Evolutionary conservation across 805 yeast species (phyloP).

Genomic region (Cyberlindnera galapagoensis): DNA sequence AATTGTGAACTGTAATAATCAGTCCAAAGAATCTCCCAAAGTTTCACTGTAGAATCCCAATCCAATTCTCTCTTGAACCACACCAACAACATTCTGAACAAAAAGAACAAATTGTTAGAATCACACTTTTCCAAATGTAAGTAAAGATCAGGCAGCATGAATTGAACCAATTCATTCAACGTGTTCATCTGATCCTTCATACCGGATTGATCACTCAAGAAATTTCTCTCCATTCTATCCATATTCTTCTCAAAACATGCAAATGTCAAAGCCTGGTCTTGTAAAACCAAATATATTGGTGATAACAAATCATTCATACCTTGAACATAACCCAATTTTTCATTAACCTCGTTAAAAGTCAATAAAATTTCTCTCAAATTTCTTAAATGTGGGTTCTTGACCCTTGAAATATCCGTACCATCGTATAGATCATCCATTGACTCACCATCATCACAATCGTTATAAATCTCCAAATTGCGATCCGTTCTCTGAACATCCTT

Average conservation of each 20-base stretch:
- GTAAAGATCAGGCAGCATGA: constrained; percentile 82
- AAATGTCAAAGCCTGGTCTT: constrained; percentile 75
- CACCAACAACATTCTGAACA: constrained; percentile 89
- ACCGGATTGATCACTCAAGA: constrained; percentile 86
- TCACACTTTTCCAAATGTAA: constrained; percentile 83
- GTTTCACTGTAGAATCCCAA: constrained; percentile 64
- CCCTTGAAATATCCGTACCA: constrained; percentile 47
- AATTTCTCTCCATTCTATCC: constrained; percentile 94
- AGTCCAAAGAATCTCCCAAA: constrained; percentile 95
- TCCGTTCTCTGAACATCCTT: constrained; percentile 93
- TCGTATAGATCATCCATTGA: constrained; percentile 16
- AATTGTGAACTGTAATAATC: constrained; percentile 82
- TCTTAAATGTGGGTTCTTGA: constrained; percentile 70
- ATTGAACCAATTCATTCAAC: constrained; percentile 77
- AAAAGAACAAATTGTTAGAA: constrained; percentile 84
- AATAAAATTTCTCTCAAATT: constrained; percentile 70
- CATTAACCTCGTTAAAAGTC: constrained; percentile 81
- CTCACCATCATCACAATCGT: constrained; percentile 28
- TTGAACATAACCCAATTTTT: constrained; percentile 88
- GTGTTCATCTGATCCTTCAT: constrained; percentile 85
- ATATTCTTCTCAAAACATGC: constrained; percentile 86
- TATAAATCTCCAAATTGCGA: constrained; percentile 62
- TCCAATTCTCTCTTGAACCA: constrained; percentile 92
- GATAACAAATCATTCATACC: constrained; percentile 95
- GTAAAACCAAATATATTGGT: constrained; percentile 61